Evolutionary conservation across 2,329 filamentous ascomycete genomes (phyloP), one percentile per base, ranked within the genome.

Genomic region (Westerdykella sp.): DNA sequence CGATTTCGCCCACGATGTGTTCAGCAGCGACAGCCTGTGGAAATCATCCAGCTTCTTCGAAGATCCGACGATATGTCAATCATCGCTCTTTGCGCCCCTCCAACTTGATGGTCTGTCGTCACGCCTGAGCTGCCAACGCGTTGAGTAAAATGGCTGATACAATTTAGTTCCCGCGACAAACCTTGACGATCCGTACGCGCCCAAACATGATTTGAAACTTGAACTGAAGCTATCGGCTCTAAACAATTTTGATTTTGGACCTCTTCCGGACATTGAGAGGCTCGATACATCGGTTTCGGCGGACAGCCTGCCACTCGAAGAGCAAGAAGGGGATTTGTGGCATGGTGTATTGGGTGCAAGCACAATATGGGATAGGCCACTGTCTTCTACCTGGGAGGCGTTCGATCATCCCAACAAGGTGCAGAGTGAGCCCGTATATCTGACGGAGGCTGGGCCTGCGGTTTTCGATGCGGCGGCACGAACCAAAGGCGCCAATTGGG

Each of bases 321-420:
- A 63, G n/a, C 50, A 56, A 25, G 46, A 56, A 12, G 56, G 59
- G 9, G 65, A 71, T 43, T 45, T 72, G 2, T 73, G 71, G 70
- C 50, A 65, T 15, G 32, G 65, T 6, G 63, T 68, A 1, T 43
- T 62, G 3, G 58, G 66, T 5, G 38, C 63, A n/a, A 59, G 58
- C 5, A 57, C 56, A 1, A 56, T 51, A 4, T 57, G 63, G 5
- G 57, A 68, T 14, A 44, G 60, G 18, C 42, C 60, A 1, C 41
- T 46, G 32, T 79, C 81, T 55, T 77, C 75, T 47, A 83, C 82
- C 1, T 93, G 87, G 87, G 81, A 88, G 51, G 69, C 66, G 1
- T 90, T 90, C 54, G 67, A 74, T 1, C 60, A 66, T 10, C 53
- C 66, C 1, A 60, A 70, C n/a, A 57, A 69, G 5, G 59, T 69